These are phyloP conservation scores for Ceratocystis papillata DNA, from an alignment of 2,329 filamentous ascomycete species.

Conservation along the genomic window DNA sequence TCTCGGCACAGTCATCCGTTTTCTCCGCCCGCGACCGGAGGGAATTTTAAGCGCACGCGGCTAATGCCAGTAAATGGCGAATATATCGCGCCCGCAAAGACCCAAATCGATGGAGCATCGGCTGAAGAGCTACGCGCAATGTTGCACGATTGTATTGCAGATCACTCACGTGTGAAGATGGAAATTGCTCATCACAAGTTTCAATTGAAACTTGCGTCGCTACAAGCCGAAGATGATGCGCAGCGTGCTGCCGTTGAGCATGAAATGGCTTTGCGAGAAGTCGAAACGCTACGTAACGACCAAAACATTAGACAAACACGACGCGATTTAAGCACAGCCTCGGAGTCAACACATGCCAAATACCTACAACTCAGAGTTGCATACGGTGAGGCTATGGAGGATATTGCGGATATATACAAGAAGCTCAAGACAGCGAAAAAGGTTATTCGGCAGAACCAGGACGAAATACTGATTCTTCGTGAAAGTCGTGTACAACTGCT, in stretches of 20 bases:
- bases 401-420: constrained; percentile 52
- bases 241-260: constrained; percentile 85
- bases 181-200: constrained; percentile 83
- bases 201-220: constrained; percentile 71
- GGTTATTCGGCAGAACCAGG: constrained; percentile 66
- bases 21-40: constrained; percentile 43
- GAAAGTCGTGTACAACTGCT: constrained; percentile 71
- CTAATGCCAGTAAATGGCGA: constrained; percentile 31
- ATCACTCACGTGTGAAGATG: constrained; percentile 58
- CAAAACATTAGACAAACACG: constrained; percentile 56
- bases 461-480: constrained; percentile 55
- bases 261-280: constrained; percentile 78
- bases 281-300: constrained; percentile 67
- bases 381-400: constrained; percentile 55
- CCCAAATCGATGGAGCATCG: constrained; percentile 44
- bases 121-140: constrained; percentile 47
- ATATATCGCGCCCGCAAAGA: constrained; percentile 39
- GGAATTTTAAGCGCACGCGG: constrained; percentile 15
- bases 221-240: constrained; percentile 74
- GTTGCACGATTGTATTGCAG: constrained; percentile 44
- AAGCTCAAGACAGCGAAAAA: constrained; percentile 64
- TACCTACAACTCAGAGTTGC: constrained; percentile 53
- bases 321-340: constrained; percentile 42
- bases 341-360: constrained; percentile 44
- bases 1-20: constrained; percentile 42